A percentile compares a stretch with the other conserved stretches of the same genome.
phyloP scores from a whole-genome alignment of 331 rosid species.

The Spiraea crenata region DNA sequence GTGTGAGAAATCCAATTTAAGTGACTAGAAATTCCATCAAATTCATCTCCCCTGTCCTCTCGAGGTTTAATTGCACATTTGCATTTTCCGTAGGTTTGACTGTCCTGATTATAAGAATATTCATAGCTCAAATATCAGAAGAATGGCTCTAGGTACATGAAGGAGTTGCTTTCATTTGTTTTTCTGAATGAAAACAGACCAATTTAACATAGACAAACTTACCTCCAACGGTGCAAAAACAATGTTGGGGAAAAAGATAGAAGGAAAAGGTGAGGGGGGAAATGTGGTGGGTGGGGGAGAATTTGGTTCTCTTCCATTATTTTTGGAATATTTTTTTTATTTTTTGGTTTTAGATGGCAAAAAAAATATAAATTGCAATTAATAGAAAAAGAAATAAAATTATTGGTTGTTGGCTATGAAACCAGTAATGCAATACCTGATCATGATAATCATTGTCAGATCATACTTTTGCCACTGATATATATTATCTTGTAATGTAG shows the following conservation, averaged over 20 bases:
- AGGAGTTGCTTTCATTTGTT: no score
- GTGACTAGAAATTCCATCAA: slow-evolving; percentile 16
- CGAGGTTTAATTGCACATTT: slow-evolving; percentile 12
- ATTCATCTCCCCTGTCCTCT: slow-evolving; percentile 1
- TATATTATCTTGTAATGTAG: neutral
- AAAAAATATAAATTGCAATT: no score
- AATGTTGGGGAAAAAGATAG: no score
- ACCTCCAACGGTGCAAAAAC: no score
- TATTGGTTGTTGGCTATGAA: neutral
- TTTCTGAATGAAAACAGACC: neutral
- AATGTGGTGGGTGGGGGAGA: no score
- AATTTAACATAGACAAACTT: neutral
- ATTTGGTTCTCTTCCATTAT: no score
- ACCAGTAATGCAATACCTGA: neutral
- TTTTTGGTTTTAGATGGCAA: no score
- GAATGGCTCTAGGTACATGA: neutral
- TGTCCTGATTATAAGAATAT: slow-evolving; percentile 7
- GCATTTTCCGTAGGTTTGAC: slow-evolving; percentile 11
- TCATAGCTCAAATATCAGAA: neutral
- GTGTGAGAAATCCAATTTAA: slow-evolving; percentile 20
- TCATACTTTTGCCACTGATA: neutral
- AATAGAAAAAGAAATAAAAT: no score
- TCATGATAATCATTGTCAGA: neutral
- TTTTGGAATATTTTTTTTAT: no score
- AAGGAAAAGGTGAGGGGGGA: no score